Conservation (phyloP, 2,329 filamentous ascomycete genomes). For the Daldinia eschscholtzii region DNA sequence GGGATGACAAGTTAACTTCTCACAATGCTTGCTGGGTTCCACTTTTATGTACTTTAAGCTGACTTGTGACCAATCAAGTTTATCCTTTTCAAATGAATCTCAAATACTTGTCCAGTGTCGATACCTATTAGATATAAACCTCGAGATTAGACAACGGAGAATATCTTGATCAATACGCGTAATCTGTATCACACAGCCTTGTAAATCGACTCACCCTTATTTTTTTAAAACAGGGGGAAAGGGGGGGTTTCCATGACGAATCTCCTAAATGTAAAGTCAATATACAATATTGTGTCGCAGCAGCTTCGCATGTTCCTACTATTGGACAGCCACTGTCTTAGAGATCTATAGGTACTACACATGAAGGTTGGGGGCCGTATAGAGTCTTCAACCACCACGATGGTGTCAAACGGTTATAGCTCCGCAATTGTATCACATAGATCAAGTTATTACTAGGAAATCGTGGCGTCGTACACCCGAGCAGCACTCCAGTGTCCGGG, state of each 20-base stretch:
- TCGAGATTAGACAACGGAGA: too few relatives aligned
- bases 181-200: not conserved
- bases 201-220: not conserved
- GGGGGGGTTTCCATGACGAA: not conserved
- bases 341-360: too few relatives aligned
- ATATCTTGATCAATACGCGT: not conserved
- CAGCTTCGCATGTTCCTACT: too few relatives aligned
- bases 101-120: not conserved
- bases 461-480: not conserved
- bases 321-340: too few relatives aligned
- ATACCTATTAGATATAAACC: not conserved
- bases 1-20: not conserved
- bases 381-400: too few relatives aligned
- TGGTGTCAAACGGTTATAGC: too few relatives aligned
- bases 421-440: too few relatives aligned
- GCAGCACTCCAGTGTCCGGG: not conserved
- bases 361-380: too few relatives aligned
- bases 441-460: not conserved
- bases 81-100: not conserved
- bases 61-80: not conserved
- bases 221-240: not conserved
- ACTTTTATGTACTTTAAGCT: not conserved
- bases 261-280: too few relatives aligned
- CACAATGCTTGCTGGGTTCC: not conserved
- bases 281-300: too few relatives aligned